phyloP scores from a whole-genome alignment of 208 protist genomes.

The Leishmania guyanensis region DNA sequence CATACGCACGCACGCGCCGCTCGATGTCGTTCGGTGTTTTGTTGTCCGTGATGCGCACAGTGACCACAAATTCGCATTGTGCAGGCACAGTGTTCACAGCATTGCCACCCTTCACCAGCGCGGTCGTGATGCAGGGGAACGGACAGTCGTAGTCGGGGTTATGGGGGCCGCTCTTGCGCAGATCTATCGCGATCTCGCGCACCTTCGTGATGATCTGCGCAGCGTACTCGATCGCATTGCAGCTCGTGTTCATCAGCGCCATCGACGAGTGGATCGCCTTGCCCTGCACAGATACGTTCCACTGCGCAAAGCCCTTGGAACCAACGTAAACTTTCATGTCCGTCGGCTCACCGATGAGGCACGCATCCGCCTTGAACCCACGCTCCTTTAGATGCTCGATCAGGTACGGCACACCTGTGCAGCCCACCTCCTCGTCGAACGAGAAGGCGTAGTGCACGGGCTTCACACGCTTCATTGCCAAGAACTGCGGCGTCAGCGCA shows the following conservation, averaged over 20 bases:
- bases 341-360: conserved; percentile 16
- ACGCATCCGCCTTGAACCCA: conserved; percentile 33
- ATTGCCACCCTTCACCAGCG: conserved; percentile 46
- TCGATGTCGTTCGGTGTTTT: conserved; percentile 32
- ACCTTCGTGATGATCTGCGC: conserved; percentile 54
- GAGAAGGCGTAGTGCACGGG: conserved; percentile 60
- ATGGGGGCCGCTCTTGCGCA: conserved; percentile 32
- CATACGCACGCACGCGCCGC: conserved; percentile 33
- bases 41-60: conserved; percentile 38
- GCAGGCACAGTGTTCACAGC: conserved; percentile 63
- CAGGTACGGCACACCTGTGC: conserved; percentile 40
- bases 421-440: conserved; percentile 62
- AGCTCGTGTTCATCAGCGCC: conserved; percentile 51
- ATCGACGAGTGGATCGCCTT: conserved; percentile 64
- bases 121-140: conserved; percentile 39
- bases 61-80: conserved; percentile 46
- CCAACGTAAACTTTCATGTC: conserved; percentile 43
- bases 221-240: conserved; percentile 52
- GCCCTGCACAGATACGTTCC: conserved; percentile 39
- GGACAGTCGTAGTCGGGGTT: conserved; percentile 23
- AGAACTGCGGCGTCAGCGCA: conserved; percentile 42
- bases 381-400: conserved; percentile 36
- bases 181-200: conserved; percentile 34
- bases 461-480: conserved; percentile 48
- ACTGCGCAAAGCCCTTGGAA: conserved; percentile 31